Evolutionary conservation across 192 early-diverging fungal species (phyloP).

Genomic region (Polychytrium aggregatum): DNA sequence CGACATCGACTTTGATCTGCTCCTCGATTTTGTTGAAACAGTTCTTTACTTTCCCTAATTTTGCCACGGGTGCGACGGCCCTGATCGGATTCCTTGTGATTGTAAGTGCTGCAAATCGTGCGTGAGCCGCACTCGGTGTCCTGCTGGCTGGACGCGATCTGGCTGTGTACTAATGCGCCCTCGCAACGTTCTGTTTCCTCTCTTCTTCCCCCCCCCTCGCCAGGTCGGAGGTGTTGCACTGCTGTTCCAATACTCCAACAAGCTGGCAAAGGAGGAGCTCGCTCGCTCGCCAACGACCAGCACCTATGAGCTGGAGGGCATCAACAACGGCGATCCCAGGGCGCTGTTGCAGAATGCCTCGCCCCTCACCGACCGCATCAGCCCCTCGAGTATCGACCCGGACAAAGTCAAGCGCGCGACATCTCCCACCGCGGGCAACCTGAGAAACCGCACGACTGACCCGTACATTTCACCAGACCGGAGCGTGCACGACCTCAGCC

Average conservation of each 20-base stretch:
- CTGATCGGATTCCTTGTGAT: slow-evolving; percentile 38
- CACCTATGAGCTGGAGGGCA: too few relatives aligned
- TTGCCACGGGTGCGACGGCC: slow-evolving; percentile 16
- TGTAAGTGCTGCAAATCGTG: slow-evolving; percentile 22
- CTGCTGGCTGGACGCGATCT: neutral
- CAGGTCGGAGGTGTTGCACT: slow-evolving; percentile 31
- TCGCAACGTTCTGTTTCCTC: neutral
- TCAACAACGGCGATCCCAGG: slow-evolving; percentile 11
- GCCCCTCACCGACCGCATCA: too few relatives aligned
- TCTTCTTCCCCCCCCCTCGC: too few relatives aligned
- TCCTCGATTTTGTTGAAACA: slow-evolving; percentile 56
- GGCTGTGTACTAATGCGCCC: neutral
- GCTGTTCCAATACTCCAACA: slow-evolving; percentile 32
- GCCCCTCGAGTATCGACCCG: too few relatives aligned
- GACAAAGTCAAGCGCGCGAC: too few relatives aligned
- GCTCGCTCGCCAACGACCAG: too few relatives aligned
- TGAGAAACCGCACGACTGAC: too few relatives aligned
- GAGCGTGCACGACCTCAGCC: too few relatives aligned
- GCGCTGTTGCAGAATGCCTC: too few relatives aligned
- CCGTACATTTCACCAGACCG: too few relatives aligned
- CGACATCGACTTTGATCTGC: slow-evolving; percentile 49
- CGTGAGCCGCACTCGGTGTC: too few relatives aligned
- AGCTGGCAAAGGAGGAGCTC: slow-evolving; percentile 17
- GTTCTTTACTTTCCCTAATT: slow-evolving; percentile 29
- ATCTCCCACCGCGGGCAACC: too few relatives aligned